Base-by-base conservation (phyloP, 768 basidiomycete genomes). In the Pluteus cervinus region DNA sequence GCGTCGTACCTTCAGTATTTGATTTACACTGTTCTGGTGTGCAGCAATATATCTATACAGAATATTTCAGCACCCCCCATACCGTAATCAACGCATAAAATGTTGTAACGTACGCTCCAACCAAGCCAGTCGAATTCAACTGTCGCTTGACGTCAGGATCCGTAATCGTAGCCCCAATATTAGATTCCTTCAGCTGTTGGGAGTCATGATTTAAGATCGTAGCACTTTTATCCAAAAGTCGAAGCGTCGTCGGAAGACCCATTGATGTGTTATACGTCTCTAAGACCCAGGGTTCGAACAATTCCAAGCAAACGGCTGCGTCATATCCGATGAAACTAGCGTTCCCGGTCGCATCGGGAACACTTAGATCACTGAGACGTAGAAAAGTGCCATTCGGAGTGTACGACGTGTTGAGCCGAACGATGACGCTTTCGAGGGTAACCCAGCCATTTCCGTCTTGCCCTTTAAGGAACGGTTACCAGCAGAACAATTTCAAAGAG, bases 11-110 rank as follows among this genome's bases (percentile, higher is more conserved):
- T 65, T 66, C 20, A 63, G 11, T 16, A 66, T 46, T 34, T 59
- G 55, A 29, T 68, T 65, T 4, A 67, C 48, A 24, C 59, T 59
- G 37, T 65, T 70, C 18, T 54, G 53, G 31, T 68, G 66, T 1
- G 50, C 57, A 9, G 50, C 52, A 3, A 50, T 41, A 41, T 60
- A 61, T 5, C 58, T 61, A 33, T 17, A 20, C 29, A 18, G 15
- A 6, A 18, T 24, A 14, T 24, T 5, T 23, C 16, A 39, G 14
- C 6, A n/a, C n/a, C n/a, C n/a, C n/a, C n/a, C n/a, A n/a, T n/a
- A n/a, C 22, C 30, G 7, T 5, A 18, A 3, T 29, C 17, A 18
- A 29, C 21, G 6, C 8, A 28, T 8, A 30, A 11, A 2, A 29
- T 23, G 6, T 30, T 36, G 36, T 20, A 5, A 39, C 49, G 36